Evolutionary conservation across 148 eudicot genomes (phyloP).

Genomic region (Rhododendron williamsianum): DNA sequence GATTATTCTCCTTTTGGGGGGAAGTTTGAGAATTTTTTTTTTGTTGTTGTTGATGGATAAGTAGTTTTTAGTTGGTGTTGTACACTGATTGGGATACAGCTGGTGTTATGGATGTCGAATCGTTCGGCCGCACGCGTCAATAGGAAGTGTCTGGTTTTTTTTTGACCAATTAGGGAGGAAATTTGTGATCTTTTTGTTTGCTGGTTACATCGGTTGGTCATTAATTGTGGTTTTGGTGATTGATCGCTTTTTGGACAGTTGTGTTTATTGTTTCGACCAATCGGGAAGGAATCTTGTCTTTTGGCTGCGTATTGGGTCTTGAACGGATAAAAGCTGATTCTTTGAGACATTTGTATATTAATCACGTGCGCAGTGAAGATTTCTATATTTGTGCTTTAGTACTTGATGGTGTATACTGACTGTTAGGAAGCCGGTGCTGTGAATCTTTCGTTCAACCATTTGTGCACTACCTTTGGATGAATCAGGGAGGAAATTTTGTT

Average conservation of each 20-base stretch:
- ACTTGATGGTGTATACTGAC: background rate
- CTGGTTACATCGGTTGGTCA: background rate
- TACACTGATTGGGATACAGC: background rate
- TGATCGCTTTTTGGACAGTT: background rate
- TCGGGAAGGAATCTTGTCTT: background rate
- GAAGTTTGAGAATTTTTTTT: background rate
- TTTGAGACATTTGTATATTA: background rate
- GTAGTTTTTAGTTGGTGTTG: background rate
- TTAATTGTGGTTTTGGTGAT: background rate
- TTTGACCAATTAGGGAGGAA: background rate
- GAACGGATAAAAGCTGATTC: background rate
- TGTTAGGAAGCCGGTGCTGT: background rate
- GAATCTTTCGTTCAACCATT: background rate
- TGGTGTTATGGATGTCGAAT: background rate
- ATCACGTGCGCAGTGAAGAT: background rate
- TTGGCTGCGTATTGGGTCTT: background rate
- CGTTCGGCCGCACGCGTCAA: background rate
- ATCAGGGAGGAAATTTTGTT: background rate
- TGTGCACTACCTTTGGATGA: background rate
- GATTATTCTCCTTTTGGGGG: background rate
- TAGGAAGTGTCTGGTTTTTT: background rate
- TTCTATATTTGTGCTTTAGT: background rate
- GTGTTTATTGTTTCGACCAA: background rate
- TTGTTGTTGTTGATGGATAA: background rate
- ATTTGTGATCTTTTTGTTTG: background rate